These are phyloP conservation scores for Jamesozyma lodderae DNA, from an alignment of 805 yeast genomes.

Conservation along the genomic window DNA sequence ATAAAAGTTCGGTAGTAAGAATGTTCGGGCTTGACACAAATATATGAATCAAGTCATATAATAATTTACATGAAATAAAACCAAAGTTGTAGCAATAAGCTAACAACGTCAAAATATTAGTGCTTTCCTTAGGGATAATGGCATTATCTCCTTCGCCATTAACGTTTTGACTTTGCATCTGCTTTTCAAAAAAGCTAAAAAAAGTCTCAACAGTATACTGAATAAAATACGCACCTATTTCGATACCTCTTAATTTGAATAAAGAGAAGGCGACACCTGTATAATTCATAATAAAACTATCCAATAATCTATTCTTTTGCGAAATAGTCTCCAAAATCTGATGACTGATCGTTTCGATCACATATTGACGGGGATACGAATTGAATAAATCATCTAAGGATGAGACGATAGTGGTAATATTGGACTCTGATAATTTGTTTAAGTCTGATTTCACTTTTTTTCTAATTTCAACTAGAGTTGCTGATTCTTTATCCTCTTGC, in stretches of 20 bases:
- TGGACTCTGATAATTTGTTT: constrained; percentile 85
- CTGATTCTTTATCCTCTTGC: constrained; percentile 33
- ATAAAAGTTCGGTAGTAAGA: constrained; percentile 63
- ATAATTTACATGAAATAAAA: constrained; percentile 58
- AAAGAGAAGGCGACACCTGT: constrained; percentile 69
- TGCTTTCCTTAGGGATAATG: constrained; percentile 37
- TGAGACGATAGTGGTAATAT: constrained; percentile 57
- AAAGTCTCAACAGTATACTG: constrained; percentile 73
- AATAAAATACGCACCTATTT: constrained; percentile 78
- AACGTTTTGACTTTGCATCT: constrained; percentile 6
- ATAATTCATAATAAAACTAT: constrained; percentile 69
- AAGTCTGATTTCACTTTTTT: constrained; percentile 71
- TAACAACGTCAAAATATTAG: constrained; percentile 64
- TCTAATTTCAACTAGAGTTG: constrained; percentile 41
- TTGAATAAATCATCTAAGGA: constrained; percentile 58
- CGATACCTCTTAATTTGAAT: constrained; percentile 72
- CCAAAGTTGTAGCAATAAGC: constrained; percentile 73
- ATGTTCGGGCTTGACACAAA: constrained; percentile 55
- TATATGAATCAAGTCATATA: constrained; percentile 63
- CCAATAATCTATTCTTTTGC: constrained; percentile 58
- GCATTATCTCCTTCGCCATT: constrained; percentile 8
- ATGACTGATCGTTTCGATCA: constrained; percentile 58
- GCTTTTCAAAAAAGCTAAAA: constrained; percentile 33
- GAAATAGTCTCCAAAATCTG: constrained; percentile 57
- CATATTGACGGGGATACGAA: constrained; percentile 68